Evolutionary conservation across 139 green algal species (phyloP).

Genomic region (Chlorella sp.): DNA sequence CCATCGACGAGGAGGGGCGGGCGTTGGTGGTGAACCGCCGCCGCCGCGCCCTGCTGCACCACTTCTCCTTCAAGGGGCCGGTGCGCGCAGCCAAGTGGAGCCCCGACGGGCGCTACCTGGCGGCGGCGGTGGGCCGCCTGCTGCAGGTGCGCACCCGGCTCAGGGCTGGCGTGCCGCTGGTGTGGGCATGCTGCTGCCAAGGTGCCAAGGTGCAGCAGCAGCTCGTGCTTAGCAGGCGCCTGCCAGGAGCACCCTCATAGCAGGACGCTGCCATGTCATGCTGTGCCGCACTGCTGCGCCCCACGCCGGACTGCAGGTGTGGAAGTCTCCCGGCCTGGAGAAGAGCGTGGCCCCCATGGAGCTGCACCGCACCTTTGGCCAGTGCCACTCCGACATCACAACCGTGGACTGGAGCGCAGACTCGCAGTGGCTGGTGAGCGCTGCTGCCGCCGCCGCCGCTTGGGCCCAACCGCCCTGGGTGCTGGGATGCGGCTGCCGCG

Average conservation of each 20-base stretch:
- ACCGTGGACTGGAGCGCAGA: conserved; percentile 89
- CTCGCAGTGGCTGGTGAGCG: conserved; percentile 69
- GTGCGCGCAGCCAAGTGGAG: conserved; percentile 87
- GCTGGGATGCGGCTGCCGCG: no score
- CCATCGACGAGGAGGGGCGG: conserved; percentile 86
- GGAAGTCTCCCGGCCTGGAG: conserved; percentile 77
- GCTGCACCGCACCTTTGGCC: conserved; percentile 90
- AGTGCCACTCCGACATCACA: conserved; percentile 87
- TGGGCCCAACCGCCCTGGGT: no score
- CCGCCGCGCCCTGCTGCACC: conserved; percentile 87
- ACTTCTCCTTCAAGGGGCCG: conserved; percentile 91
- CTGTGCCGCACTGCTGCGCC: no score
- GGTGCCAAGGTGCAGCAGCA: no score
- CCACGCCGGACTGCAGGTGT: conserved; percentile 86
- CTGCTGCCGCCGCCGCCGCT: no score
- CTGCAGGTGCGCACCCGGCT: conserved; percentile 93
- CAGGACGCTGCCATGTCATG: no score
- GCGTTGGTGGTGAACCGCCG: conserved; percentile 83
- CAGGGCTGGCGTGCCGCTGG: no score
- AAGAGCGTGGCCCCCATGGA: conserved; percentile 93
- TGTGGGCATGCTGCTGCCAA: no score
- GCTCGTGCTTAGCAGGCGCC: no score
- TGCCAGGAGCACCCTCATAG: no score
- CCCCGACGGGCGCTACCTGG: conserved; percentile 90
- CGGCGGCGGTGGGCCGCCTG: conserved; percentile 84